Evolutionary conservation across 2,329 filamentous ascomycete genomes (phyloP), one percentile per base, ranked within the genome.

Genomic region (Xylariales sp.): DNA sequence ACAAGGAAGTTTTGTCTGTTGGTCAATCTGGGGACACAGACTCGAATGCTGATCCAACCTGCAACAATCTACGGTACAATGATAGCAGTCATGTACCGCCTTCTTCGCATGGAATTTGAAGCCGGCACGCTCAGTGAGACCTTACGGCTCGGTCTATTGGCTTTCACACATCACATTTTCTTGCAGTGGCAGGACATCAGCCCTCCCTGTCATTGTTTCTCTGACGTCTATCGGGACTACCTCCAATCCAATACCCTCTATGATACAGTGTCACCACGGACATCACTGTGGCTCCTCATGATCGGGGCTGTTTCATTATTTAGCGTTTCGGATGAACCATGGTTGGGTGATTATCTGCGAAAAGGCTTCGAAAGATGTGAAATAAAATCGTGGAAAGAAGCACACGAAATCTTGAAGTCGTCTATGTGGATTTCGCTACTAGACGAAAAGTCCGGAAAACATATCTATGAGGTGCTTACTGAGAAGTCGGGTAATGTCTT

Each of bases 11-110:
- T 59, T 35, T 53, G 55, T 38, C 8, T 45, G 11, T 40, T 54
- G n/a, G 47, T 55, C 10, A 59, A 59, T 44, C 39, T 48, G 12
- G 56, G 51, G 14, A 44, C 52, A 3, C 34, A 50, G 15, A 47
- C 49, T 16, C 25, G 48, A 5, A 41, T 37, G 14, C 35, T 35
- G 22, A 50, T 59, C 2, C 37, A 33, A 2, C 43, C 47, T 11
- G 46, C 47, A 4, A 32, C 40, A 3, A 51, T 58, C 15, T 40
- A 55, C 10, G 42, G 49, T 20, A 49, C 57, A 18, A 68, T 69
- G 62, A 47, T 52, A 3, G 61, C 65, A 12, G 54, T 64, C 20
- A 62, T 64, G 51, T 71, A 70, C 47, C 63, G 59, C 3, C 56
- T 70, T 3, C 47, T 70, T 14, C 33, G 53, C 24, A 61, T 62